Base-by-base conservation (phyloP, 2,329 filamentous ascomycete genomes). In the Ilyonectria mors-panacis region DNA sequence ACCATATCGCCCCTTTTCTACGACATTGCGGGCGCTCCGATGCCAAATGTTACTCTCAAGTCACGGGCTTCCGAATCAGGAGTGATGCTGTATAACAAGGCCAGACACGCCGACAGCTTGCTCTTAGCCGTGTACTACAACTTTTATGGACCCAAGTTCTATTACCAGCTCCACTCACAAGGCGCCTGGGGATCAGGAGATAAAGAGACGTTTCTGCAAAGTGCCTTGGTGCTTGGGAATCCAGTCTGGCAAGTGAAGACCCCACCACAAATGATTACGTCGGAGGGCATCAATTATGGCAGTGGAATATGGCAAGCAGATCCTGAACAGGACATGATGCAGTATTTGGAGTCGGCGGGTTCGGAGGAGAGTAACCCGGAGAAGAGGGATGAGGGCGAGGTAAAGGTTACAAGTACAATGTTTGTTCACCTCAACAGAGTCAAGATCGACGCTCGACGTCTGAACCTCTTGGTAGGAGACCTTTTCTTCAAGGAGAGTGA, bases 281-380 rank as follows among this genome's bases (percentile, higher is more conserved):
- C 39, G 1, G 59, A 66, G 1, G 23, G 57, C 2, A 68, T 75
- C 28, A 71, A 75, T 30, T 75, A 70, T 19, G 73, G 73, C 0
- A 75, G 73, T 23, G 73, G 73, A 0, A 75, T 75, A 17, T 75
- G 73, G 73, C 73, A 75, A 30, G 73, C 73, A 2, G 73, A 75
- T 44, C 73, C 73, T 2, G 70, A 75, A 8, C 57, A 69, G 10
- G 73, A 75, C 6, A 75, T 71, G 73, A 66, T 64, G 6, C 15
- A 59, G 1, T 45, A 68, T 13, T 33, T 7, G 26, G 19, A 60
- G 2, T n/a, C 50, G 0, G 39, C 13, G 6, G 59, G 64, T 0
- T 47, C 50, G 0, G 5, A 28, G 4, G 44, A 50, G 3, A 62
- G 33, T 6, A 12, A 19, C 3, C 59, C n/a, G 9, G 12, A 30